Base-by-base conservation (phyloP, 305 asterid species). In the Coffea humblotiana region DNA sequence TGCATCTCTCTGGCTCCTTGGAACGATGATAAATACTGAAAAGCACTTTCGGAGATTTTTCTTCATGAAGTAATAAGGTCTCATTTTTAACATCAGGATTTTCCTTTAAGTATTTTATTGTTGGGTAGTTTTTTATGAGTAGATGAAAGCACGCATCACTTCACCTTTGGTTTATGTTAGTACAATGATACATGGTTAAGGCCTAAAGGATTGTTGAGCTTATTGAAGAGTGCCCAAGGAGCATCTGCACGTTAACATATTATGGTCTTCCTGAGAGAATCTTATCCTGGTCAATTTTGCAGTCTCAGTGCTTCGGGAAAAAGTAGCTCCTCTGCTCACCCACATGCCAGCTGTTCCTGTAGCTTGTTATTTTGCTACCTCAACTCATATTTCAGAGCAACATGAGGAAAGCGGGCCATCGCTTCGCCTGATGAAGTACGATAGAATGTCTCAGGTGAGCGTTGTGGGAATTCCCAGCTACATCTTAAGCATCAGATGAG, bases 221-320 rank as follows among this genome's bases (percentile, higher is more conserved):
- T 4, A 45, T 16, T 9, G 3, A 10, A 37, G 43, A 8, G 29
- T 43, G 54, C 45, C 56, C 23, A 16, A 66, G 47, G 47, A 32
- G 70, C 18, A 21, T 71, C 56, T 45, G 75, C 58, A 47, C 21
- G 37, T 25, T 4, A 72, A 49, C 76, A 72, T 63, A 11, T 66
- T 25, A 47, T 60, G 75, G 25, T 51, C 19, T 40, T 58, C 12
- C 77, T 54, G 45, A 67, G 25, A 58, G 81, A 60, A 40, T 23
- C 52, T 71, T 79, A 78, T 76, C 84, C 77, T 69, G 27, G 52
- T 83, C 37, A 83, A 78, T 80, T 82, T 87, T 84, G 89, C 91
- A 92, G 94, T 91, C 76, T 72, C 88, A 87, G 83, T 88, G 89
- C 89, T 90, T 80, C 94, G 90, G 77, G 96, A 92, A 79, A 94